phyloP scores from a whole-genome alignment of 129 eudicot species.

The Calendula officinalis region DNA sequence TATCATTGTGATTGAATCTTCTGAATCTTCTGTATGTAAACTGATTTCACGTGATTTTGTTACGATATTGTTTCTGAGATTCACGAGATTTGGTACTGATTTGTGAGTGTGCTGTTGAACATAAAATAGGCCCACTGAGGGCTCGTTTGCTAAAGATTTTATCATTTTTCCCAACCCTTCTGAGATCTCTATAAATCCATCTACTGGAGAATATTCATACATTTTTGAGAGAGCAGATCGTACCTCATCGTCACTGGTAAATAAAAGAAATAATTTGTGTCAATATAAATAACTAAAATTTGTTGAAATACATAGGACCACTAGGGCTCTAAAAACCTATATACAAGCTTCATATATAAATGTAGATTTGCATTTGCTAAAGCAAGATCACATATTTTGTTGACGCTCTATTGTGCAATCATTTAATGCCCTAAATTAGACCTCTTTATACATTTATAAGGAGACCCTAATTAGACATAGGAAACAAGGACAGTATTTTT shows the following conservation, averaged over 20 bases:
- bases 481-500: background rate
- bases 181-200: slow-evolving; percentile 82
- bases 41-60: slow-evolving; percentile 60
- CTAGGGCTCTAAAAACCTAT: background rate
- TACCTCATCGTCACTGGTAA: slow-evolving; percentile 65
- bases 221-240: slow-evolving; percentile 56
- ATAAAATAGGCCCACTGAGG: slow-evolving; percentile 91
- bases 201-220: slow-evolving; percentile 76
- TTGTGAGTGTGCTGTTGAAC: slow-evolving; percentile 84
- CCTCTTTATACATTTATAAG: background rate
- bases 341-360: background rate
- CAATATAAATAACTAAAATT: background rate
- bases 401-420: background rate
- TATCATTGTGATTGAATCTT: slow-evolving; percentile 71
- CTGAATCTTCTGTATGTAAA: slow-evolving; percentile 77
- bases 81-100: slow-evolving; percentile 69
- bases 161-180: slow-evolving; percentile 79
- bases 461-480: background rate
- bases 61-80: slow-evolving; percentile 45
- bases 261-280: background rate
- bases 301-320: background rate
- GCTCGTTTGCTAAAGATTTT: slow-evolving; percentile 83
- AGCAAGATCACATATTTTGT: background rate
- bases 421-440: background rate
- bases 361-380: background rate